These are phyloP conservation scores for Macadamia tetraphylla DNA, from an alignment of 164 flowering plant species.

Conservation along the genomic window DNA sequence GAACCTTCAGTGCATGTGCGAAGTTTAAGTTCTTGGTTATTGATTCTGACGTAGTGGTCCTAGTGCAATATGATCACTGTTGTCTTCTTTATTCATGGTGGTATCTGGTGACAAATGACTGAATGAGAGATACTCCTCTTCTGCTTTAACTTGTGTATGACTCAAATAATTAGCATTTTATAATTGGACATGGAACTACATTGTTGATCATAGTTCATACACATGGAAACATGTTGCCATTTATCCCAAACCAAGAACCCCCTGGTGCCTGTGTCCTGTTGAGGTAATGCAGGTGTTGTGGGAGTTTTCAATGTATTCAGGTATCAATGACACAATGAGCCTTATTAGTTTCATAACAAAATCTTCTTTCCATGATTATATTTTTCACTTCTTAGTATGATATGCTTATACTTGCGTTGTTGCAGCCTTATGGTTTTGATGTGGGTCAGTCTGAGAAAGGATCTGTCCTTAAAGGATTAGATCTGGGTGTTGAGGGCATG, in stretches of 20 bases:
- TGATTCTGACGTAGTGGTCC: not conserved
- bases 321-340: not conserved
- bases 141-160: not conserved
- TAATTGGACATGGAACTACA: not conserved
- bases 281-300: not conserved
- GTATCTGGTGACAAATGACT: not conserved
- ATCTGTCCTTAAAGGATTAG: conserved; percentile 79
- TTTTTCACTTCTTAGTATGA: conserved; percentile 2
- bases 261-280: not conserved
- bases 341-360: not conserved
- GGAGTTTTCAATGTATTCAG: not conserved
- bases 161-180: not conserved
- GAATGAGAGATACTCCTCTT: not conserved
- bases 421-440: conserved; percentile 98
- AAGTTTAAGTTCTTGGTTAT: no score
- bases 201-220: no score
- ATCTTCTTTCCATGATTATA: not conserved
- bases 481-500: conserved; percentile 94
- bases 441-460: conserved; percentile 94
- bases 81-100: not conserved
- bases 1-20: no score
- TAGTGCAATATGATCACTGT: not conserved
- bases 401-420: conserved; percentile 1
- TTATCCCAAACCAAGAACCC: not conserved
- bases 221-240: no score